Evolutionary conservation across 768 basidiomycete species (phyloP).

Genomic region (Serendipita indica): DNA sequence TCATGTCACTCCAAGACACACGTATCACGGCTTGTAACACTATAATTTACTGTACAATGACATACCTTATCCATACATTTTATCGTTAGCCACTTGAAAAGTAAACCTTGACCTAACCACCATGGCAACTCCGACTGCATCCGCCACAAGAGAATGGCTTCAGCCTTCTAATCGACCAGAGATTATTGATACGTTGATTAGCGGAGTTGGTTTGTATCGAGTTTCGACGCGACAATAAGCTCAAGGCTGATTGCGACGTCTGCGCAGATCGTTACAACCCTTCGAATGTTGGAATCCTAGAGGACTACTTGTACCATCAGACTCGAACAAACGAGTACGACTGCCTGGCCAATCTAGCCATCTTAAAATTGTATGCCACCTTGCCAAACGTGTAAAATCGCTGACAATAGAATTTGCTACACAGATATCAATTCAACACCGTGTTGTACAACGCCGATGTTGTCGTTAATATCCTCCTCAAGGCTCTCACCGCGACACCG

Average conservation of each 20-base stretch:
- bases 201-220: constrained; percentile 59
- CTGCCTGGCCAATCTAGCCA: constrained; percentile 86
- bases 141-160: constrained; percentile 46
- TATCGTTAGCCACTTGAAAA: not conserved
- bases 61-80: not conserved
- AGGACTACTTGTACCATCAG: constrained; percentile 94
- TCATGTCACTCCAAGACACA: not conserved
- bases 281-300: constrained; percentile 79
- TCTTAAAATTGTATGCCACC: constrained; percentile 63
- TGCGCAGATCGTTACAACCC: constrained; percentile 88
- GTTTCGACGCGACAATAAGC: not conserved
- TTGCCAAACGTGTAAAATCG: constrained; percentile 3
- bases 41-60: not conserved
- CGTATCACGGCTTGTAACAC: not conserved
- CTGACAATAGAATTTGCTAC: constrained; percentile 7
- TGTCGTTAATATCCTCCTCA: constrained; percentile 86
- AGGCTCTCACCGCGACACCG: constrained; percentile 71
- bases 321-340: constrained; percentile 86
- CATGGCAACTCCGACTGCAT: constrained; percentile 1
- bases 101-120: not conserved
- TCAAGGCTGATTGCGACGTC: not conserved
- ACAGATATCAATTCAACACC: constrained; percentile 91
- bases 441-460: constrained; percentile 87
- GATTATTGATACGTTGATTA: constrained; percentile 80
- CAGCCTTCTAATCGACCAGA: constrained; percentile 66